Conservation (phyloP, 257 asterid species). For the Haberlea rhodopensis region DNA sequence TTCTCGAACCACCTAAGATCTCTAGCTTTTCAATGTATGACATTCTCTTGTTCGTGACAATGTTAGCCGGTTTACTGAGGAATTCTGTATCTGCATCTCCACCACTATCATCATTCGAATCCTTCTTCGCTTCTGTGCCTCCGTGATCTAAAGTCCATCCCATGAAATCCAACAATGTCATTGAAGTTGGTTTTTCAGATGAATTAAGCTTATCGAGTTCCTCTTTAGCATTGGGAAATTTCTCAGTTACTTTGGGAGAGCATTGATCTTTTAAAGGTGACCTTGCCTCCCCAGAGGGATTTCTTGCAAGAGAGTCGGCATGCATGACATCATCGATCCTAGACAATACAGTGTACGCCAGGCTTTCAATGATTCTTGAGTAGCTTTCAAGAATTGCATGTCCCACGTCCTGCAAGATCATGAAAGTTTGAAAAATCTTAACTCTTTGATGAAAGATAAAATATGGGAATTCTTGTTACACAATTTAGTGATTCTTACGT, state of each 20-base stretch:
- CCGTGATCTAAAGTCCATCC: slow-evolving; percentile 56
- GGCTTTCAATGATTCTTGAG: slow-evolving; percentile 75
- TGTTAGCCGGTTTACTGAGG: slow-evolving; percentile 26
- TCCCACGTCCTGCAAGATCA: slow-evolving; percentile 57
- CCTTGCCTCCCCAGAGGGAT: slow-evolving; percentile 35
- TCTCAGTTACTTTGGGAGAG: slow-evolving; percentile 13
- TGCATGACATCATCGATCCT: slow-evolving; percentile 72
- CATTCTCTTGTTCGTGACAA: slow-evolving; percentile 36
- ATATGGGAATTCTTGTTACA: neutral
- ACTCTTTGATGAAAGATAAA: neutral
- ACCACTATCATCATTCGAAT: slow-evolving; percentile 28
- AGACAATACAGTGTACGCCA: slow-evolving; percentile 77
- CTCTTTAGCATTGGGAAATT: slow-evolving; percentile 30
- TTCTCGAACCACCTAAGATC: slow-evolving; percentile 36
- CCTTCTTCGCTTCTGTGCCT: slow-evolving; percentile 36
- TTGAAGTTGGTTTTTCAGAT: slow-evolving; percentile 49
- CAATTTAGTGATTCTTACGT: slow-evolving; percentile 32
- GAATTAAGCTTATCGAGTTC: slow-evolving; percentile 42
- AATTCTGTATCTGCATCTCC: slow-evolving; percentile 39
- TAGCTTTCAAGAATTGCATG: slow-evolving; percentile 76
- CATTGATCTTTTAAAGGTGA: neutral
- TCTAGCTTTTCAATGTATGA: slow-evolving; percentile 58
- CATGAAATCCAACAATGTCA: slow-evolving; percentile 67
- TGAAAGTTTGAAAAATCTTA: neutral
- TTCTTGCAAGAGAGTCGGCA: slow-evolving; percentile 58